Percentiles rank a stretch among this genome's conserved stretches.
These are phyloP conservation scores for Ambrosia artemisiifolia DNA, from an alignment of 129 eudicot species.

Conservation along the genomic window DNA sequence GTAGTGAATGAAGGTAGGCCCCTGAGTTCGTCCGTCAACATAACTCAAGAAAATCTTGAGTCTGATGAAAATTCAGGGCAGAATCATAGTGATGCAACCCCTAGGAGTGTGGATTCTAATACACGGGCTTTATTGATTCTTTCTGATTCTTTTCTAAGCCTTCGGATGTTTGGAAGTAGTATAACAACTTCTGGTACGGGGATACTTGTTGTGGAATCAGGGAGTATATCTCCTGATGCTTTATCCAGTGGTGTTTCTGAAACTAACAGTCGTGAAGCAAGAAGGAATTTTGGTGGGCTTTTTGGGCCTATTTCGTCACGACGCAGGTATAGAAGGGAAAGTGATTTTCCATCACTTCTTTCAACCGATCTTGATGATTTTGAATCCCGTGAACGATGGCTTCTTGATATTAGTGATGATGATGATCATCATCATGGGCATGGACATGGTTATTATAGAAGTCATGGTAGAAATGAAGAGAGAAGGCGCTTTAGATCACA, in stretches of 20 bases:
- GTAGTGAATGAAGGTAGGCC: constrained; percentile 10
- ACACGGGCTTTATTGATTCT: constrained; percentile 34
- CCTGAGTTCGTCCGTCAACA: constrained; percentile 14
- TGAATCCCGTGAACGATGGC: constrained; percentile 74
- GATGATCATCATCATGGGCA: constrained; percentile 38
- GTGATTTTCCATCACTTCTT: constrained; percentile 52
- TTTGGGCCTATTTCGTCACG: constrained; percentile 69
- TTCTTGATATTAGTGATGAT: constrained; percentile 60
- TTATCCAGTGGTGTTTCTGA: constrained; percentile 44
- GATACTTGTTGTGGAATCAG: constrained; percentile 51
- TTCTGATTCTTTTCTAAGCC: constrained; percentile 42
- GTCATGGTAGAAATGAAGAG: constrained; percentile 39
- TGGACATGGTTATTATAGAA: constrained; percentile 43
- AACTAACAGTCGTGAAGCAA: constrained; percentile 45
- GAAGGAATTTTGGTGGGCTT: constrained; percentile 59
- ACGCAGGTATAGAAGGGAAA: constrained; percentile 55
- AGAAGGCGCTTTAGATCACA: constrained; percentile 63
- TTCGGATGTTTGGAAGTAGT: constrained; percentile 42
- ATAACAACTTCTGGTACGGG: constrained; percentile 44
- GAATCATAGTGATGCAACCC: constrained; percentile 32
- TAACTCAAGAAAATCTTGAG: constrained; percentile 17
- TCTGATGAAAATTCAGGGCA: constrained; percentile 21
- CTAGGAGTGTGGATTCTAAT: constrained; percentile 24
- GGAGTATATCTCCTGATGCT: constrained; percentile 41
- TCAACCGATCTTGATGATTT: constrained; percentile 44